A percentile compares a stretch with the other conserved stretches of the same genome.
Conservation (phyloP, 805 yeast species). For the Sugiyamaella chiloensis region DNA sequence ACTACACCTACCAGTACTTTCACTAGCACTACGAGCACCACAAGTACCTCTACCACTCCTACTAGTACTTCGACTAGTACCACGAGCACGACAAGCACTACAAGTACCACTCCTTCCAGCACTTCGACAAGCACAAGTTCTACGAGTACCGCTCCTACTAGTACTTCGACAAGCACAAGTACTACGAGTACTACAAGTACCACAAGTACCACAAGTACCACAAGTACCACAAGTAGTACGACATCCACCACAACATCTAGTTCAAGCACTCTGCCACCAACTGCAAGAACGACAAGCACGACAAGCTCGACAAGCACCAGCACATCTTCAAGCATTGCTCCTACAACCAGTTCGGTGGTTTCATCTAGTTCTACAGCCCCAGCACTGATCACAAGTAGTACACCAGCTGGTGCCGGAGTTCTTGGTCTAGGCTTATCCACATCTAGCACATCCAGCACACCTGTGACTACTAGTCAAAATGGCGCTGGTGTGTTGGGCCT, state of each 20-base stretch:
- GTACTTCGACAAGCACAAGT: constrained; percentile 13
- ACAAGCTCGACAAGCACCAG: background rate
- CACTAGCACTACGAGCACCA: background rate
- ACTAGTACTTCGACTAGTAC: constrained; percentile 17
- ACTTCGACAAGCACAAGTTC: constrained; percentile 17
- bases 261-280: background rate
- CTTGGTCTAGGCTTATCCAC: too few species aligned
- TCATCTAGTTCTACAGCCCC: background rate
- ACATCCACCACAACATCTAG: background rate
- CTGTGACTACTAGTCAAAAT: too few species aligned
- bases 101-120: constrained; percentile 18
- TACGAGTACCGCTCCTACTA: constrained; percentile 11
- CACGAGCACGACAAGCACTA: constrained; percentile 11
- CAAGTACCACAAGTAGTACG: background rate
- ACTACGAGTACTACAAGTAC: constrained; percentile 20
- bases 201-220: background rate
- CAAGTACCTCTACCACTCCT: constrained; percentile 8
- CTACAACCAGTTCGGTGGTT: constrained; percentile 4
- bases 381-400: too few species aligned
- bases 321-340: background rate
- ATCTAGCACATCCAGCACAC: too few species aligned
- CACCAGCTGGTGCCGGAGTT: background rate
- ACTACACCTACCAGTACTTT: background rate
- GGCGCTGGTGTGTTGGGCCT: too few species aligned
- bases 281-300: background rate